These are phyloP conservation scores for Perilla frutescens DNA, from an alignment of 257 asterid genomes.

Conservation along the genomic window DNA sequence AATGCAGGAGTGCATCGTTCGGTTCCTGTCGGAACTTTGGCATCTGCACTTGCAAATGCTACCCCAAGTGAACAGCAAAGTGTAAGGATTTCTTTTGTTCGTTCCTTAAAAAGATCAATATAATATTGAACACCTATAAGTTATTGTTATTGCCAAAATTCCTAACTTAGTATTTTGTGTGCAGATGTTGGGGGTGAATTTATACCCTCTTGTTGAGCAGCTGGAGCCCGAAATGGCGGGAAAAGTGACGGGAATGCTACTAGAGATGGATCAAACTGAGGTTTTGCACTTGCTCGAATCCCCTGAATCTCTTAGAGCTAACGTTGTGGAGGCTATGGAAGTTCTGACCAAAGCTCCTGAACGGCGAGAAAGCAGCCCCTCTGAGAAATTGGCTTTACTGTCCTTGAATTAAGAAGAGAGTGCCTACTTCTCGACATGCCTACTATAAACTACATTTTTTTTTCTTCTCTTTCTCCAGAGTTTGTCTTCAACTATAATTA, in stretches of 20 bases:
- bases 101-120: not conserved
- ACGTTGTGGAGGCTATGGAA: constrained; percentile 70
- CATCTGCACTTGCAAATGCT: constrained; percentile 76
- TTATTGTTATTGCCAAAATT: not conserved
- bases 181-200: constrained; percentile 71
- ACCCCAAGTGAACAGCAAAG: constrained; percentile 70
- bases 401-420: constrained; percentile 36
- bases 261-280: constrained; percentile 78
- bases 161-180: constrained; percentile 2
- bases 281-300: constrained; percentile 75
- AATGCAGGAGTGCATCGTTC: constrained; percentile 34
- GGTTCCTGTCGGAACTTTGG: constrained; percentile 46
- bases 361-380: constrained; percentile 20
- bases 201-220: constrained; percentile 69
- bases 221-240: constrained; percentile 67
- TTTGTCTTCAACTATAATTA: not conserved
- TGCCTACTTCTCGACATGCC: not conserved
- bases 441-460: not conserved
- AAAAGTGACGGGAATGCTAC: constrained; percentile 73
- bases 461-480: not conserved
- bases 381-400: constrained; percentile 51
- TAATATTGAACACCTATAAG: too few species aligned
- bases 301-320: constrained; percentile 65
- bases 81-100: constrained; percentile 41
- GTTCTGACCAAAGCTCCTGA: constrained; percentile 49